Evolutionary conservation across 2,329 filamentous ascomycete species (phyloP), one percentile per base, ranked within the genome.

Genomic region (Fusarium sp.): DNA sequence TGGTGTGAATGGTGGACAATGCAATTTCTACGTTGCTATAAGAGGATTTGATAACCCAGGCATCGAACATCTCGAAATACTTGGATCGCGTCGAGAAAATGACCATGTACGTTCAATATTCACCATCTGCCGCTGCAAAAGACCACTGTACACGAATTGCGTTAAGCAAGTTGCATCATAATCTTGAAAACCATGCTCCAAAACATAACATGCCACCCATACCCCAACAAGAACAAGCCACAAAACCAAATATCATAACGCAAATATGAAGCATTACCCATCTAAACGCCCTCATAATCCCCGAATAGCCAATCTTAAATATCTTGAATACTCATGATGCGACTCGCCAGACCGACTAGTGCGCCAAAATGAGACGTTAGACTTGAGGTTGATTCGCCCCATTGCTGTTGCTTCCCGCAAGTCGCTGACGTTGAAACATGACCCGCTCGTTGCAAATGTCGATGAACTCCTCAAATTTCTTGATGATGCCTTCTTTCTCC

Each of bases 401-500:
- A 34, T 72, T 66, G 42, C 73, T 70, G 46, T 69, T 75, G 26
- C 71, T 78, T 51, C 77, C 77, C 28, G 75, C 78, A 16, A 90
- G 80, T 65, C 85, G 82, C 73, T 88, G 85, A 52, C 88, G 81
- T 76, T 89, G 87, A 55, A 89, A 82, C 82, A 90, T 90, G 65
- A 90, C 88, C 51, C 89, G 81, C 75, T 89, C 84, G 72, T 91
- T 91, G 76, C 88, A 90, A 57, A 91, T 89, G 77, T 91, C 89
- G 73, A 91, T 90, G 56, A 91, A 91, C 85, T 89, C 89, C 78
- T 91, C 88, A 70, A 90, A 91, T 74, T 86, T 88, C 65, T 84
- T 78, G 58, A 91, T 90, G 62, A 86, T 84, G 73, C 85, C 84
- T 64, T 90, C 86, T 77, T 90, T 90, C 62, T 91, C 87, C 42